Evolutionary conservation across 192 early-diverging fungal species (phyloP).

Genomic region (Geranomyces variabilis): DNA sequence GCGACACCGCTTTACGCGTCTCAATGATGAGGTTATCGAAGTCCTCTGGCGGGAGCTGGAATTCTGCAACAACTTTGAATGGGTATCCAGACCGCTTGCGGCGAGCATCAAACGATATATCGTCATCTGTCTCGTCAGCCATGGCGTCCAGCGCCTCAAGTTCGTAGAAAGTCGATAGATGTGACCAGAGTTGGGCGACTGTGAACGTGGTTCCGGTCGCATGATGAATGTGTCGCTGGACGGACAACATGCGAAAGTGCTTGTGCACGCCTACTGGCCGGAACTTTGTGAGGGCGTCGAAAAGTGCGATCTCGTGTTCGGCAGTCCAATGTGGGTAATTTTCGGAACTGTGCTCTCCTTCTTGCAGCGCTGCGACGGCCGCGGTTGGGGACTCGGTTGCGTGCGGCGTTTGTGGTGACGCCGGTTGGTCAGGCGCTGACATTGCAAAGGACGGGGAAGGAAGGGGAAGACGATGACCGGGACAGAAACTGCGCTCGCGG

Average conservation of each 20-base stretch:
- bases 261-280: constrained; percentile 42
- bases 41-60: constrained; percentile 31
- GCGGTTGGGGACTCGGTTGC: no score
- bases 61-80: constrained; percentile 32
- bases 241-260: constrained; percentile 38
- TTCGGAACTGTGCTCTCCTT: no score
- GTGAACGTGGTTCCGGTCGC: constrained; percentile 9
- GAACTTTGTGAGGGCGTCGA: constrained; percentile 26
- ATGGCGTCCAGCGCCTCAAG: constrained; percentile 32
- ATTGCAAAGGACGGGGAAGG: no score
- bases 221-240: constrained; percentile 12
- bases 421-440: no score
- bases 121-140: constrained; percentile 39
- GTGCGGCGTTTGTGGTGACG: no score
- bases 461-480: no score
- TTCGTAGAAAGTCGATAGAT: constrained; percentile 26
- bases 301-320: constrained; percentile 29
- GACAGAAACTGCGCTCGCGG: no score
- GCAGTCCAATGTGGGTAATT: constrained; percentile 24
- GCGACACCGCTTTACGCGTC: constrained; percentile 26
- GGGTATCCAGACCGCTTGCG: constrained; percentile 28
- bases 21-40: constrained; percentile 31
- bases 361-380: no score
- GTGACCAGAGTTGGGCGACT: constrained; percentile 25
- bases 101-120: constrained; percentile 20